Evolutionary conservation across 108 stramenopile genomes (phyloP), one percentile per base, ranked within the genome.

Genomic region (Stephanodiscus triporus): DNA sequence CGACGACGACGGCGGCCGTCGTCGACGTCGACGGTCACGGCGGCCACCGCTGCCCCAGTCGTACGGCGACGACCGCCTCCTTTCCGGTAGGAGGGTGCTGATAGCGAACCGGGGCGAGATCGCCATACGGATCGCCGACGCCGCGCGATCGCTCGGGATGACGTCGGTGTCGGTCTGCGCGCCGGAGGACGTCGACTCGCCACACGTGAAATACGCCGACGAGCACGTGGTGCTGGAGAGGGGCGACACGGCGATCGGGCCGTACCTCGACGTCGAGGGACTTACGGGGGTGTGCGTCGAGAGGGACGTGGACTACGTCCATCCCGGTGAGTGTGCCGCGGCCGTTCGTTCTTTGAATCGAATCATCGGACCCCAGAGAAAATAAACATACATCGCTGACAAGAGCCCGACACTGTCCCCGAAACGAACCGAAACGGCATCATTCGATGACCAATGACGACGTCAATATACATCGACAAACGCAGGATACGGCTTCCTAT

Each of bases 31-130:
- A 56, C 23, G 17, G 14, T 30, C 0, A n/a, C 27, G 30, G 4
- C 61, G 34, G 0, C 47, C 47, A 1, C 60, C 61, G 2, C 55
- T 79, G 4, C 71, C 71, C 19, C 78, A 79, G 63, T 77, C 80
- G 24, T 77, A 56, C 75, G 53, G 50, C 0, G 58, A 71, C 62
- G 76, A 81, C 22, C 42, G 55, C 23, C 75, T 73, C 23, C 80
- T 77, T 3, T 7, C 58, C 27, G 83, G 82, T 62, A 83, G 82
- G 49, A 93, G 91, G 67, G 66, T 97, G 49, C 72, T 98, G 64
- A 94, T 97, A 22, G 95, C 96, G 56, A 98, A 98, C 83, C 90
- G 98, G 9, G 98, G 97, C 10, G 98, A 98, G 80, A 97, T 99
- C 42, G 90, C 96, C 17, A 82, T 91, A 27, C 91, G 98, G 10